These are phyloP conservation scores for Stephania cephalantha DNA, from an alignment of 164 flowering plant genomes.

Conservation along the genomic window DNA sequence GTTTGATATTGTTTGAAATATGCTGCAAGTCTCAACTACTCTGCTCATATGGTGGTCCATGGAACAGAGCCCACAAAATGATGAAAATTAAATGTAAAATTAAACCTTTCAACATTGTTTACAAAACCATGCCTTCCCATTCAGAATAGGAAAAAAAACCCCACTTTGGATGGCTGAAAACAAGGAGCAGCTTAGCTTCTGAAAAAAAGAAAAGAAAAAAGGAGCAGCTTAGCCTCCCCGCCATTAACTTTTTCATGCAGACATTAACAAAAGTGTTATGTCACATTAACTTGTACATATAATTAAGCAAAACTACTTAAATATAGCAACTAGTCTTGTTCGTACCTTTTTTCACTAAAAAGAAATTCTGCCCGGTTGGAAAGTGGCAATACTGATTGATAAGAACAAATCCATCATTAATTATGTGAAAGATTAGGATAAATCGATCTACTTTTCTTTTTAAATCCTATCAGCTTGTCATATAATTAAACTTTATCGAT, in stretches of 20 bases:
- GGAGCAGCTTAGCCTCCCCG: background rate
- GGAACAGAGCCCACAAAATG: background rate
- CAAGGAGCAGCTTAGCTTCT: background rate
- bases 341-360: background rate
- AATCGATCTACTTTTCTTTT: background rate
- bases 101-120: background rate
- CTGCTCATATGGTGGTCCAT: background rate
- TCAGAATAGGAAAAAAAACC: background rate
- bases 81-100: background rate
- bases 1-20: background rate
- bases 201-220: too few species aligned
- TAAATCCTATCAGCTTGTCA: background rate
- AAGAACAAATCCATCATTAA: conserved; percentile 1
- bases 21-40: background rate
- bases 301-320: background rate
- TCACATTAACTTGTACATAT: background rate
- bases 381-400: background rate
- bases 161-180: conserved; percentile 1
- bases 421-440: background rate
- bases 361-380: background rate
- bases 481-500: too few species aligned
- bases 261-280: too few species aligned
- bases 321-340: background rate
- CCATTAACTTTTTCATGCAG: too few species aligned
- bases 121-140: background rate